phyloP scores from a whole-genome alignment of 257 asterid species.

The Mentha longifolia region DNA sequence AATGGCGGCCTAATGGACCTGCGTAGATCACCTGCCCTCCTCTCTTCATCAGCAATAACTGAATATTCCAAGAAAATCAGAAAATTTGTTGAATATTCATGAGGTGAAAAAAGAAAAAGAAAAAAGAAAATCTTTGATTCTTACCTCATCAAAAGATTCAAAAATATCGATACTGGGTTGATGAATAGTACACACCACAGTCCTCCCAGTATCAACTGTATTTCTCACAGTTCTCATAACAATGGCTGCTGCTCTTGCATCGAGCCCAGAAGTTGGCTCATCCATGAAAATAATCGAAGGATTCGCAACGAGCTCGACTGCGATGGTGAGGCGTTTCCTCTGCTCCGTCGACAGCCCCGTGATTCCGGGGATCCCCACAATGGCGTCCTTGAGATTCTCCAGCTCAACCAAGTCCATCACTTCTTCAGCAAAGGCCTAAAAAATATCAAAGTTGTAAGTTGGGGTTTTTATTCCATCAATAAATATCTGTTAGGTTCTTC shows the following conservation, averaged over 20 bases:
- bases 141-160: constrained; percentile 77
- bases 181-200: constrained; percentile 81
- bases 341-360: constrained; percentile 77
- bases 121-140: background rate
- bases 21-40: constrained; percentile 78
- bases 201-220: constrained; percentile 74
- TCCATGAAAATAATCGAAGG: constrained; percentile 85
- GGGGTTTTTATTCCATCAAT: background rate
- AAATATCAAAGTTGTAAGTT: background rate
- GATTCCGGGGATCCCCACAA: constrained; percentile 72
- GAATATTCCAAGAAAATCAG: constrained; percentile 10
- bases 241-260: constrained; percentile 78
- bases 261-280: constrained; percentile 76
- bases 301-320: constrained; percentile 77
- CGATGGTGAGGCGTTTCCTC: constrained; percentile 68
- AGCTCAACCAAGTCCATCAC: constrained; percentile 76
- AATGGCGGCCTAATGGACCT: constrained; percentile 67
- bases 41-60: constrained; percentile 73
- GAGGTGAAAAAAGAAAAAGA: background rate
- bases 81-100: background rate
- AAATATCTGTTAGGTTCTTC: background rate
- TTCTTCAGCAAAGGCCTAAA: constrained; percentile 67
- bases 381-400: constrained; percentile 61
- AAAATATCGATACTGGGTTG: constrained; percentile 77
- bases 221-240: constrained; percentile 82